Evolutionary conservation across 805 yeast species (phyloP).

Genomic region (Candida yuanshanica): DNA sequence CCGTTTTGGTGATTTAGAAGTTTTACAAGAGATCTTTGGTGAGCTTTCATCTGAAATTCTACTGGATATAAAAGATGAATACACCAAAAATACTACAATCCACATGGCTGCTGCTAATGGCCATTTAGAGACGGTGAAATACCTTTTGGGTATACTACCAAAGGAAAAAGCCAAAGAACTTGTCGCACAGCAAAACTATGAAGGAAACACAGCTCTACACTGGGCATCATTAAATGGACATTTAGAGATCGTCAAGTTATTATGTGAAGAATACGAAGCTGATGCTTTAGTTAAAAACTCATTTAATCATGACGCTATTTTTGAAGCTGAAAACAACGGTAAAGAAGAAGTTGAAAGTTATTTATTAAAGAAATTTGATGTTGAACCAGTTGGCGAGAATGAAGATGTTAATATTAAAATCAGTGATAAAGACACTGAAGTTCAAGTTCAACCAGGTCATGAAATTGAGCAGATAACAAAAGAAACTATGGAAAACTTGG

Average conservation of each 20-base stretch:
- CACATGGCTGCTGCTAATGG: conserved; percentile 98
- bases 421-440: conserved; percentile 15
- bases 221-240: conserved; percentile 96
- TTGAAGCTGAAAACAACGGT: conserved; percentile 79
- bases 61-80: conserved; percentile 52
- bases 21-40: conserved; percentile 61
- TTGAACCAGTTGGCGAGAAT: conserved; percentile 54
- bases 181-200: conserved; percentile 55
- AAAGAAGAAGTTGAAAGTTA: conserved; percentile 74
- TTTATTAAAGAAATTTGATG: conserved; percentile 66
- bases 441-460: conserved; percentile 41
- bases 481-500: conserved; percentile 38
- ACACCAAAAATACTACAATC: conserved; percentile 65
- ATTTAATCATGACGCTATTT: conserved; percentile 77
- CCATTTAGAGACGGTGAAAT: conserved; percentile 61
- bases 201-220: conserved; percentile 92
- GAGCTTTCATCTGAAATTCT: conserved; percentile 42
- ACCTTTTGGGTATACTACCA: conserved; percentile 45
- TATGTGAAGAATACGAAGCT: conserved; percentile 71
- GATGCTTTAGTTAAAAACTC: conserved; percentile 77
- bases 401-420: conserved; percentile 29
- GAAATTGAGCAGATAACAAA: conserved; percentile 45
- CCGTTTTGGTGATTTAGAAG: conserved; percentile 81
- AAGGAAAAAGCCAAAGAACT: conserved; percentile 39
- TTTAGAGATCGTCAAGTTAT: conserved; percentile 55